phyloP scores from a whole-genome alignment of 2,329 filamentous ascomycete genomes.

The Aspergillus quadrilineatus region DNA sequence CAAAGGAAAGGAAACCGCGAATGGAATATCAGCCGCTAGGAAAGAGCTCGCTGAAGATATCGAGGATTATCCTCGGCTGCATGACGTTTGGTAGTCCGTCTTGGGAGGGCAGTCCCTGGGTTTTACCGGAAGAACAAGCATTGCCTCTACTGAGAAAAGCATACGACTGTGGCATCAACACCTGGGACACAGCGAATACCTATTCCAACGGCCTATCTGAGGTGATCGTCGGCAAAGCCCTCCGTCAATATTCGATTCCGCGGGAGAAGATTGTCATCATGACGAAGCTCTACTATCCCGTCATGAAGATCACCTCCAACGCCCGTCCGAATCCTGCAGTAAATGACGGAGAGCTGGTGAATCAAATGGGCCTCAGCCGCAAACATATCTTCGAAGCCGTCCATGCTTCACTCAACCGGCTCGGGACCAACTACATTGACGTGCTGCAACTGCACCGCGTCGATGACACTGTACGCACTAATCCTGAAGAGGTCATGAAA shows the following conservation, averaged over 20 bases:
- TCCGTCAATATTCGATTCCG: constrained; percentile 19
- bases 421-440: constrained; percentile 62
- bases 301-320: constrained; percentile 16
- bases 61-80: constrained; percentile 54
- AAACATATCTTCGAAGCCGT: constrained; percentile 44
- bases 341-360: constrained; percentile 31
- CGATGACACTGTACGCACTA: constrained; percentile 48
- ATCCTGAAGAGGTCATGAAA: constrained; percentile 61
- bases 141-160: constrained; percentile 25
- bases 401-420: constrained; percentile 39
- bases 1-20: background rate
- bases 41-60: constrained; percentile 52
- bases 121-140: constrained; percentile 23
- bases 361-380: constrained; percentile 36
- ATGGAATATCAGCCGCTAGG: constrained; percentile 41
- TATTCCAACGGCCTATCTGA: constrained; percentile 60
- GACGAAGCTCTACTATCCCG: constrained; percentile 23
- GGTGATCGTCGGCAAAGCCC: constrained; percentile 61
- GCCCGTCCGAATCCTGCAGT: constrained; percentile 13
- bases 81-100: constrained; percentile 43
- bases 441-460: constrained; percentile 63
- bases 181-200: constrained; percentile 28
- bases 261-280: constrained; percentile 25
- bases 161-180: constrained; percentile 30
- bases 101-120: constrained; percentile 26